Evolutionary conservation across 345 rosid species (phyloP).

Genomic region (Psidium guajava): DNA sequence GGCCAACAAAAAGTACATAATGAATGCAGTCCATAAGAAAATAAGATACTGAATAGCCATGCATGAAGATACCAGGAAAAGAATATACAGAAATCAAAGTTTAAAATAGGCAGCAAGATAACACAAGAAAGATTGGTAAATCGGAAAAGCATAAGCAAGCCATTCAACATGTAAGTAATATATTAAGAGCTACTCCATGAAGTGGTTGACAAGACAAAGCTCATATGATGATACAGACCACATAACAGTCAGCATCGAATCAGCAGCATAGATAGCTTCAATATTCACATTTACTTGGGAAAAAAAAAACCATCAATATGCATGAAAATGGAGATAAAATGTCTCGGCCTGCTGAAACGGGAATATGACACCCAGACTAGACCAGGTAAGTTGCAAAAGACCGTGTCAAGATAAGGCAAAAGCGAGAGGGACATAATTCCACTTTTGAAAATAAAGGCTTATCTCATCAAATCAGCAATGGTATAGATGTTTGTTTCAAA

Average conservation of each 20-base stretch:
- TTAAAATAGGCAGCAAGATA: neutral
- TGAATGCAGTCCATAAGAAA: neutral
- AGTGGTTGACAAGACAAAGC: neutral
- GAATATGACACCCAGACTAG: neutral
- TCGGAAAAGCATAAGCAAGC: neutral
- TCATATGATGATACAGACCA: neutral
- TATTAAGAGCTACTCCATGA: neutral
- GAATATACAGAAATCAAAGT: neutral
- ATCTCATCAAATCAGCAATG: neutral
- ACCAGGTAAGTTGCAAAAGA: neutral
- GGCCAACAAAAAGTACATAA: neutral
- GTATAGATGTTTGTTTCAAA: neutral
- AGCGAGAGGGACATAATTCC: neutral
- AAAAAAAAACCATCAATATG: neutral
- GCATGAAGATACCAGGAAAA: neutral
- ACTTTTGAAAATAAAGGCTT: neutral
- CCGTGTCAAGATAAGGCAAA: neutral
- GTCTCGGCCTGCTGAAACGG: neutral
- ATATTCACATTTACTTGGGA: neutral
- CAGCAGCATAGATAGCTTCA: neutral
- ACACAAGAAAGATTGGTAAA: neutral
- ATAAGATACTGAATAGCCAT: neutral
- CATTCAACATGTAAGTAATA: neutral
- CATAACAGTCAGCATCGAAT: neutral
- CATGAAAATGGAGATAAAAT: neutral